phyloP scores from a whole-genome alignment of 2,329 filamentous ascomycete genomes.

The Sarocladium oryzae region DNA sequence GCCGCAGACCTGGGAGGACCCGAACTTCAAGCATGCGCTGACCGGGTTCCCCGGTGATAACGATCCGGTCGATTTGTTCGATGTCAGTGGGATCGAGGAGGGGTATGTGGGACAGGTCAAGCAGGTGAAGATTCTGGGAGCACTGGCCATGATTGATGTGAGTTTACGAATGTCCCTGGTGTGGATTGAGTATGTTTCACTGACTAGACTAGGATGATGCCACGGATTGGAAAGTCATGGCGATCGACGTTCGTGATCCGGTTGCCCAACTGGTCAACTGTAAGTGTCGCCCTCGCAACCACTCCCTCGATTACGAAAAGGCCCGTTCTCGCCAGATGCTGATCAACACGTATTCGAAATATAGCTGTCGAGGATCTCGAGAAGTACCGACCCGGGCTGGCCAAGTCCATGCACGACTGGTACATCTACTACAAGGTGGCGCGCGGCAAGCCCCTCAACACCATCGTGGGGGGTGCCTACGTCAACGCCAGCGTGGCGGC shows the following conservation, averaged over 20 bases:
- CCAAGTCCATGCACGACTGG: conserved; percentile 30
- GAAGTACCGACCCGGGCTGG: conserved; percentile 30
- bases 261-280: conserved; percentile 27
- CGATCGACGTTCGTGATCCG: conserved; percentile 31
- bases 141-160: conserved; percentile 32
- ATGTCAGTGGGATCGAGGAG: conserved; percentile 26
- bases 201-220: conserved; percentile 21
- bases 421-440: conserved; percentile 36
- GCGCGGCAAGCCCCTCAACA: conserved; percentile 27
- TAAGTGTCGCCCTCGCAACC: too few species aligned
- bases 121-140: conserved; percentile 35
- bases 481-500: conserved; percentile 27
- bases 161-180: neutral
- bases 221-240: conserved; percentile 35
- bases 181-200: conserved; percentile 9
- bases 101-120: conserved; percentile 32
- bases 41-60: conserved; percentile 33
- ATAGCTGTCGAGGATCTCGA: conserved; percentile 31
- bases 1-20: conserved; percentile 38
- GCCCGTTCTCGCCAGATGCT: too few species aligned
- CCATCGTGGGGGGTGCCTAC: conserved; percentile 30
- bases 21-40: conserved; percentile 31
- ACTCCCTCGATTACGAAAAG: too few species aligned
- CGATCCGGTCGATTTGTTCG: conserved; percentile 35
- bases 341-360: too few species aligned